Conservation (phyloP, 1,284 basidiomycete genomes). For the Mycena citricolor region DNA sequence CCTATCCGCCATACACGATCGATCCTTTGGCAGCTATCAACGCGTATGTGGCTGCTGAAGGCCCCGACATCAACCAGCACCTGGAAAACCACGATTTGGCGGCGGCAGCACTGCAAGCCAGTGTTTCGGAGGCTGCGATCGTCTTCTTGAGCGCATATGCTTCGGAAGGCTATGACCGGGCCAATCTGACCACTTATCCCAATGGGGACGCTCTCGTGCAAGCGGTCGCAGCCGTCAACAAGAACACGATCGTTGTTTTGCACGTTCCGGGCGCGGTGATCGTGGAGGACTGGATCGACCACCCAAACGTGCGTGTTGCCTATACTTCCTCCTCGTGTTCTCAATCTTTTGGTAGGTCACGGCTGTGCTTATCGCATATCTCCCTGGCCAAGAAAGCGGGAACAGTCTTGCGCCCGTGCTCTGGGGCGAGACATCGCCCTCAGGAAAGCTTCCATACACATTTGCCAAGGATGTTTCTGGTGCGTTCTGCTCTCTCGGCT, state of each 20-base stretch:
- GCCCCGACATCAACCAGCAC: conserved; percentile 17
- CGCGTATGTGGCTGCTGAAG: conserved; percentile 12
- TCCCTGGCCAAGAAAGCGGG: conserved; percentile 44
- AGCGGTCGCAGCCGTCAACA: conserved; percentile 17
- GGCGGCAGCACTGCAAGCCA: conserved; percentile 3
- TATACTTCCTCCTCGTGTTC: no score
- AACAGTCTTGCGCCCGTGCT: conserved; percentile 39
- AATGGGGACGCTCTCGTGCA: conserved; percentile 18
- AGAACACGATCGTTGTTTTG: conserved; percentile 17
- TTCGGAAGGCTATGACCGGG: conserved; percentile 11
- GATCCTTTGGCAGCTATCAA: conserved; percentile 22
- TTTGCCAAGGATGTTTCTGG: conserved; percentile 9
- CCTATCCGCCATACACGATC: conserved; percentile 22
- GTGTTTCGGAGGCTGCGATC: conserved; percentile 16
- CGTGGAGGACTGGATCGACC: conserved; percentile 18
- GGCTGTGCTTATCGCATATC: conserved; percentile 12
- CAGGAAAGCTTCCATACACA: conserved; percentile 57
- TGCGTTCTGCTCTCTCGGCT: neutral
- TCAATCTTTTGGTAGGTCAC: no score
- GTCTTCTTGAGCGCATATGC: conserved; percentile 20
- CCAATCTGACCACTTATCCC: conserved; percentile 8
- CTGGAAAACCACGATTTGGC: conserved; percentile 7
- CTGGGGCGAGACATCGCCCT: conserved; percentile 53
- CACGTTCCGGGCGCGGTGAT: conserved; percentile 17
- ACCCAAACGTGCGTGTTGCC: conserved; percentile 12